These are phyloP conservation scores for Pythium utonaiense DNA, from an alignment of 352 stramenopile species.

Conservation along the genomic window DNA sequence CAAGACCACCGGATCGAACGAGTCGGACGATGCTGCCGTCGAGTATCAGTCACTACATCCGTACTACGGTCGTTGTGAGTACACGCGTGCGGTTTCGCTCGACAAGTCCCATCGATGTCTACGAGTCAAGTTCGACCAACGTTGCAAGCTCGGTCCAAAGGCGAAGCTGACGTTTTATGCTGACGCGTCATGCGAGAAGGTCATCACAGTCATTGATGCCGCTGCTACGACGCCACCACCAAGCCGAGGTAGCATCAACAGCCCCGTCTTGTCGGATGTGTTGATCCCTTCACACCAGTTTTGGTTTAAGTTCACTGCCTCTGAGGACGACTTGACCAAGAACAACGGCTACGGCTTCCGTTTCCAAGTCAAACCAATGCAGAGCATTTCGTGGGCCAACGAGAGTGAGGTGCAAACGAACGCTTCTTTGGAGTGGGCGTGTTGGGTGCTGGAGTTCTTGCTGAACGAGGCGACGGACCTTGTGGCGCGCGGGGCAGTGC, in stretches of 20 bases:
- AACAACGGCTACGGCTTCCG: conserved; percentile 77
- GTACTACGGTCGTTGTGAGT: conserved; percentile 82
- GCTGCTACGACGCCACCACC: conserved; percentile 25
- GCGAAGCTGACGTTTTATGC: conserved; percentile 69
- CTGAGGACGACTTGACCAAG: conserved; percentile 56
- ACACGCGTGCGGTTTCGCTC: conserved; percentile 53
- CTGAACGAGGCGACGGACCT: conserved; percentile 72
- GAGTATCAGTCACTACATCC: conserved; percentile 85
- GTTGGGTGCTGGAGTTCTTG: conserved; percentile 79
- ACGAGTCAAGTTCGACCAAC: conserved; percentile 79
- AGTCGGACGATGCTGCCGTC: conserved; percentile 5
- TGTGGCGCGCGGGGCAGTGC: conserved; percentile 59
- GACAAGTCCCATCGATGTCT: conserved; percentile 53
- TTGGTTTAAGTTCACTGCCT: conserved; percentile 78
- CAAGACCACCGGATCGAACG: neutral
- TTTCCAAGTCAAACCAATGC: conserved; percentile 77
- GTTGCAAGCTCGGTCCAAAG: conserved; percentile 68
- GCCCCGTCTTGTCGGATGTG: conserved; percentile 38
- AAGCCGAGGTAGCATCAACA: neutral
- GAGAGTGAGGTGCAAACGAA: conserved; percentile 71
- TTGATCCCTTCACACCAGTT: conserved; percentile 73
- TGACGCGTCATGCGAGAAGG: conserved; percentile 61
- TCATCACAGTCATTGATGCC: conserved; percentile 48
- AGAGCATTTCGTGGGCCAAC: conserved; percentile 78
- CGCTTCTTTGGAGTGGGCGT: conserved; percentile 83